Base-by-base conservation (phyloP, 2,329 filamentous ascomycete species). In the Scedosporium dehoogii region DNA sequence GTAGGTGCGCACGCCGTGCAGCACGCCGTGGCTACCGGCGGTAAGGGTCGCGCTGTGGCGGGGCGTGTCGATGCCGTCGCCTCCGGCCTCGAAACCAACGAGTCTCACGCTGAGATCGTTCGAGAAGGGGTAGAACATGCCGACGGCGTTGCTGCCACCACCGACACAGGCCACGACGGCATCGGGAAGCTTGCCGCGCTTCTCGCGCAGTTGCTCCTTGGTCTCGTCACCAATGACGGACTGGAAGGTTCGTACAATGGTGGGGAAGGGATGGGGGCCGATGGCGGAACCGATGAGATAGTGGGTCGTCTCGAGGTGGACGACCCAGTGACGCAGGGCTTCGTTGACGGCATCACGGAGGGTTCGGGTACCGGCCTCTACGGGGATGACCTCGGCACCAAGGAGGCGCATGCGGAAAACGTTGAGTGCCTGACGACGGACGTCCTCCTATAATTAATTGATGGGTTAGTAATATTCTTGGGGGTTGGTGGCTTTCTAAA, bases 201-300 rank as follows among this genome's bases (percentile, higher is more conserved):
- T 86, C 72, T 88, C 86, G 65, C 85, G 79, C 88, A 99, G 92
- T 78, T 97, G 93, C 69, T 87, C 78, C 80, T 94, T 96, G 55
- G 94, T 97, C 80, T 99, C 94, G 68, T 89, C 85, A 62, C 94
- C 94, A 68, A 99, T 99, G 65, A 99, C 89, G 4, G 89, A 94
- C 78, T 97, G 94, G 86, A 99, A 97, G 0, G 93, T 97, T 64
- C 94, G 88, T 60, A 97, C 94, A 66, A 97, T 97, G 60, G 91
- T 96, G 1, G 94, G 94, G 87, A 97, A 97, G 10, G 94, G 94
- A 74, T 99, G 94, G 58, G 94, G 94, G 0, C 94, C 94, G 69
- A 99, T 99, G 55, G 94, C 94, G 16, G 92, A 97, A 63, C 94
- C 94, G 69, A 99, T 96, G 70, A 97, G 94, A 80, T 97, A 99